phyloP scores from a whole-genome alignment of 202 grass and related monocot species.

The Digitaria exilis region DNA sequence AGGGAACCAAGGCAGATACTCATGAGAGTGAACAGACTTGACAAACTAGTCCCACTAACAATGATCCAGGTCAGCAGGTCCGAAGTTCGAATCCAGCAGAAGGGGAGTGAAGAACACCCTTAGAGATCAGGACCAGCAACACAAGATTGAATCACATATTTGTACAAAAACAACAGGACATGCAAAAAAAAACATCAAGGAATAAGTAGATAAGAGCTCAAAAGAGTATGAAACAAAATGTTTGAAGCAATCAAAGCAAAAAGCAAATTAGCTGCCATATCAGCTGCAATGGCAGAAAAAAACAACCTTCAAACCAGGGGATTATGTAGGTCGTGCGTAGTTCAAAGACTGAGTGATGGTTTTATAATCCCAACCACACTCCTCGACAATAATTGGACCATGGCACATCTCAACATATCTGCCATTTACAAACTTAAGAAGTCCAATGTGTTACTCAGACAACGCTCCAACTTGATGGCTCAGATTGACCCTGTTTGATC shows the following conservation, averaged over 20 bases:
- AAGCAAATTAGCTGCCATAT: neutral
- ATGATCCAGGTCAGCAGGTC: neutral
- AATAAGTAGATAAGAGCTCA: neutral
- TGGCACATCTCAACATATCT: neutral
- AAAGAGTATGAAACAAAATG: neutral
- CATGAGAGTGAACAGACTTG: neutral
- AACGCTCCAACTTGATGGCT: neutral
- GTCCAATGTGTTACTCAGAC: neutral
- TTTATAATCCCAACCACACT: neutral
- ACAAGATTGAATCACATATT: neutral
- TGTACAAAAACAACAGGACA: neutral
- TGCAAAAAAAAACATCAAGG: neutral
- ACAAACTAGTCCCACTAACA: neutral
- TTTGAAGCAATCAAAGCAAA: neutral
- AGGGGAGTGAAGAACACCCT: neutral
- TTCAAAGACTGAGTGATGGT: neutral
- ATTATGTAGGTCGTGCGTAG: too few relatives aligned
- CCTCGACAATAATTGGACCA: neutral
- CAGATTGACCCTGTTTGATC: neutral
- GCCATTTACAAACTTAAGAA: neutral
- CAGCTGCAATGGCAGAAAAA: neutral
- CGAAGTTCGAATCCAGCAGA: neutral
- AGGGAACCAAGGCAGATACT: neutral
- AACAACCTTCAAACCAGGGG: neutral
- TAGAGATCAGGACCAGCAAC: neutral